Base-by-base conservation (phyloP, 2,329 filamentous ascomycete genomes). In the Thyridium curvatum region DNA sequence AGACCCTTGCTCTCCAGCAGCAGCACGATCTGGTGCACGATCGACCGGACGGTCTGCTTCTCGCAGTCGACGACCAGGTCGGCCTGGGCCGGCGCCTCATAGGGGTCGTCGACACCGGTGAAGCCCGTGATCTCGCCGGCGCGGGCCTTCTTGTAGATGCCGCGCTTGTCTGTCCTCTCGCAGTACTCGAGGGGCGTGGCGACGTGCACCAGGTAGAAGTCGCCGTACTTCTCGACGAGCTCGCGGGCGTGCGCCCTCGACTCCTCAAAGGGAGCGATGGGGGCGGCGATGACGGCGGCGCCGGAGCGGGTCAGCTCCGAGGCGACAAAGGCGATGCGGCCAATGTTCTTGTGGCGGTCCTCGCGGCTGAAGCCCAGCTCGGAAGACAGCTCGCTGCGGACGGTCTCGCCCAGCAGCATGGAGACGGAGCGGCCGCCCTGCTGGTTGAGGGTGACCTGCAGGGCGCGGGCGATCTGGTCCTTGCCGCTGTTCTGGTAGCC, bases 361-460 rank as follows among this genome's bases (percentile, higher is more conserved):
- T 91, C 83, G 48, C 82, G 81, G 66, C 82, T 89, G 80, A 97
- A 98, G 60, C 93, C 93, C 12, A 98, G 84, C 67, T 97, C 93
- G 2, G 88, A 85, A 10, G 88, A 95, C 36, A 98, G 81, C 69
- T 97, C 93, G 55, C 80, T 75, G 54, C 93, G 89, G 47, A 98
- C 90, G 7, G 88, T 97, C 69, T 98, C 93, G 54, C 93, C 93
- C 42, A 98, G 80, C 35, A 98, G 80, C 59, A 98, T 83, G 14
- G 90, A 94, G 41, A 97, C 93, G 47, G 89, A 86, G 42, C 93
- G 88, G 43, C 93, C 93, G 50, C 91, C 90, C 68, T 96, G 90
- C 73, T 98, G 91, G 77, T 97, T 97, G 48, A 98, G 80, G 0
- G 91, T 97, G 41, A 95, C 88, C 69, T 98, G 93, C 45, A 98